phyloP scores from a whole-genome alignment of 768 basidiomycete genomes.

The Tricholoma hemisulphureum region DNA sequence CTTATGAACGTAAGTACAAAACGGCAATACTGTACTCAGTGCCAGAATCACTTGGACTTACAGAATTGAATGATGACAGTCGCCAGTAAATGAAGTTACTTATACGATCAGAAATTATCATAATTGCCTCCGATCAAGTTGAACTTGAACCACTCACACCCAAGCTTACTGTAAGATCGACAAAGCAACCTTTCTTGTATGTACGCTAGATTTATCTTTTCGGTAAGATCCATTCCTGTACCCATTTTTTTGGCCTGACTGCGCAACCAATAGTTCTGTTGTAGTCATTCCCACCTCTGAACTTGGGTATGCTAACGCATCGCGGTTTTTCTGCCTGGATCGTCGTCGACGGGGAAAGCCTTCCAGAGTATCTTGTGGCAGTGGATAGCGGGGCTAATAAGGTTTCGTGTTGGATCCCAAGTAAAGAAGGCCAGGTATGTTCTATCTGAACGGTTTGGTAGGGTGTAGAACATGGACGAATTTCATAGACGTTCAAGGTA shows the following conservation, averaged over 20 bases:
- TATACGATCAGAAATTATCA: conserved; percentile 1
- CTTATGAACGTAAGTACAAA: no score
- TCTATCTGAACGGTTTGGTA: conserved; percentile 1
- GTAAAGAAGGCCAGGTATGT: conserved; percentile 55
- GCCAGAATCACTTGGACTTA: no score
- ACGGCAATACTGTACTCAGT: no score
- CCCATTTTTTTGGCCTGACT: neutral
- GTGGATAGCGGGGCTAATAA: conserved; percentile 42
- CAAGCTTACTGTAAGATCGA: neutral
- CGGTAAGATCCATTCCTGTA: neutral
- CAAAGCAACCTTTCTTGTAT: conserved; percentile 1
- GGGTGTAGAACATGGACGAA: neutral
- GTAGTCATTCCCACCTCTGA: neutral
- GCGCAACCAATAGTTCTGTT: neutral
- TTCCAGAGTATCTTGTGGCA: conserved; percentile 58
- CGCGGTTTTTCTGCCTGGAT: conserved; percentile 74
- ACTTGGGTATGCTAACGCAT: conserved; percentile 51
- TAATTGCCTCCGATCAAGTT: neutral
- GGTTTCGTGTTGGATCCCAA: conserved; percentile 69
- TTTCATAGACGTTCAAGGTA: conserved; percentile 51
- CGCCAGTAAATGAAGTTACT: no score
- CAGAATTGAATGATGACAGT: no score
- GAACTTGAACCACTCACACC: neutral
- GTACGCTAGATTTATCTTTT: neutral
- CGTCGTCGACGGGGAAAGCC: conserved; percentile 42